A percentile compares a stretch with the other conserved stretches of the same genome.
Evolutionary conservation across 2,329 filamentous ascomycete genomes (phyloP).

Genomic region (Penicillium janthinellum): DNA sequence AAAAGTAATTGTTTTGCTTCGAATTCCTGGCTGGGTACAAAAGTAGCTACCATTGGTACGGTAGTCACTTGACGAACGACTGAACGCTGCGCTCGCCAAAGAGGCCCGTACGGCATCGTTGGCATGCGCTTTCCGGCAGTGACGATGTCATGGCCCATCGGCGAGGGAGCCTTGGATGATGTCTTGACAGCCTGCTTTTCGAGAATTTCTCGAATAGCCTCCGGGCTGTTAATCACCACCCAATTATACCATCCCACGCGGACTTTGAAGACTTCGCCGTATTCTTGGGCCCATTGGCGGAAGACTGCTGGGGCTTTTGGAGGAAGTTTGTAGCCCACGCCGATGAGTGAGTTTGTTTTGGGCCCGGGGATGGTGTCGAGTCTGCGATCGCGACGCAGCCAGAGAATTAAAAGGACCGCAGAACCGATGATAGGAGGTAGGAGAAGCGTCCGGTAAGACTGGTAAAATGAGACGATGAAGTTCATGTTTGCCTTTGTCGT

Average conservation of each 20-base stretch:
- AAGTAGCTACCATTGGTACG: constrained; percentile 21
- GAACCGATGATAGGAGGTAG: no score
- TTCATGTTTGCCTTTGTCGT: no score
- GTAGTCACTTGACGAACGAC: background rate
- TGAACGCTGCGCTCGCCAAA: constrained; percentile 1
- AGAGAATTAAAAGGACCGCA: no score
- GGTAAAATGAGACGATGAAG: no score
- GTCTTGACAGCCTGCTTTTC: constrained; percentile 8
- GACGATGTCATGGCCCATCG: constrained; percentile 1
- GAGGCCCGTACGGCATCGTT: background rate
- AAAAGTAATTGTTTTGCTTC: constrained; percentile 49
- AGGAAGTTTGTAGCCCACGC: constrained; percentile 2
- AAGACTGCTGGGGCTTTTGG: background rate
- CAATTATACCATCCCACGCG: constrained; percentile 7
- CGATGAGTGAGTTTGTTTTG: background rate
- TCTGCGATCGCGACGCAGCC: background rate
- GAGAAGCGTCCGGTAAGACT: no score
- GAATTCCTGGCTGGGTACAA: constrained; percentile 49
- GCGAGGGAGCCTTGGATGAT: constrained; percentile 4
- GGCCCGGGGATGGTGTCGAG: background rate
- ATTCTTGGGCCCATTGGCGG: constrained; percentile 7
- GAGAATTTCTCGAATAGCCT: constrained; percentile 7
- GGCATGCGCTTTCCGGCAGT: constrained; percentile 1
- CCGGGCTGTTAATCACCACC: constrained; percentile 6
- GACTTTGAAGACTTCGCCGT: constrained; percentile 5